These are phyloP conservation scores for Aegilops bicornis DNA, from an alignment of 176 grass and related monocot species.

Conservation along the genomic window DNA sequence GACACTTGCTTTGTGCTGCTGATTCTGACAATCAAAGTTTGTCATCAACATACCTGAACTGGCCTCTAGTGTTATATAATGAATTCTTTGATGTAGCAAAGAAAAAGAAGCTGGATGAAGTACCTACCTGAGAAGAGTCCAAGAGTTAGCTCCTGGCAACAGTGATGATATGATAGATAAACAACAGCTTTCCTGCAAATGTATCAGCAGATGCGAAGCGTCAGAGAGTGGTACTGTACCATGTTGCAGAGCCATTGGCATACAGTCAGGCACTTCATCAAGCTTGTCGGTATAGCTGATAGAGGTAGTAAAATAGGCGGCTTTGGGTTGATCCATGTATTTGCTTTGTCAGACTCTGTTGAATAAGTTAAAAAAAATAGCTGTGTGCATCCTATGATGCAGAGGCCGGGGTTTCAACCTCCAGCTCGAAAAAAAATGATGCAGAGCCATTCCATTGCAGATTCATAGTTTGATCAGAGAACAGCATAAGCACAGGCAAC, in stretches of 20 bases:
- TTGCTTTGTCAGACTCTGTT: too few relatives aligned
- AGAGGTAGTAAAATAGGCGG: too few relatives aligned
- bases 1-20: constrained; percentile 14
- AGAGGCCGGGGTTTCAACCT: too few relatives aligned
- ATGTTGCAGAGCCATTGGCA: not conserved
- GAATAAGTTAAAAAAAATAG: too few relatives aligned
- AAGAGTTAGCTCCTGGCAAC: not conserved
- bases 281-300: too few relatives aligned
- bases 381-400: too few relatives aligned
- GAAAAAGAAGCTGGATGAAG: not conserved
- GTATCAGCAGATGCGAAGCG: not conserved
- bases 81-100: not conserved
- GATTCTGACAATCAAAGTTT: constrained; percentile 6
- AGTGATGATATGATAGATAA: not conserved
- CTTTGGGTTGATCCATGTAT: too few relatives aligned
- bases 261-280: too few relatives aligned
- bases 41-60: not conserved
- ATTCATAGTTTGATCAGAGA: constrained; percentile 23
- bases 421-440: not conserved
- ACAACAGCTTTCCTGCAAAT: constrained; percentile 4
- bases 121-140: not conserved
- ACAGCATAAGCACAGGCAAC: constrained; percentile 7
- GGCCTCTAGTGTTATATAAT: not conserved
- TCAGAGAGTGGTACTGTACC: not conserved
- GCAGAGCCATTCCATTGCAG: constrained; percentile 9